Base-by-base conservation (phyloP, 1,284 basidiomycete species). In the Pseudozyma hubeiensis region DNA sequence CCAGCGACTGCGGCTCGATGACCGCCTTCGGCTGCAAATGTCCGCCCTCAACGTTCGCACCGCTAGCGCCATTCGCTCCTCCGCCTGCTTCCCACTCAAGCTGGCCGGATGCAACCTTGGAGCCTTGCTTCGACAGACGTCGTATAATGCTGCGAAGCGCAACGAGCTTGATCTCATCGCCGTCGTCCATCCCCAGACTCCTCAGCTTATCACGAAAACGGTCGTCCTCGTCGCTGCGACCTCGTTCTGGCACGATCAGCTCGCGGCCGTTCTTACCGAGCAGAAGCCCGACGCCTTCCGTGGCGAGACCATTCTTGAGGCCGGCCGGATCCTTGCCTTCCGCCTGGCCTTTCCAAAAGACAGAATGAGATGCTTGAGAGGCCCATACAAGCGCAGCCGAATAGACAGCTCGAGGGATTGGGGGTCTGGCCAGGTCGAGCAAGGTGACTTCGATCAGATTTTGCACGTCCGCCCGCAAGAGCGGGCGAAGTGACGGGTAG, bases 351-450 rank as follows among this genome's bases (percentile, higher is more conserved):
- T 79, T 81, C 80, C 80, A 81, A 34, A 81, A 81, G 0, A 53
- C 59, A 13, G 73, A 70, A 39, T 77, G 70, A 41, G 59, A 65
- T 13, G 73, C 68, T 31, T 75, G 91, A 88, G 91, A 91, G 0
- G 94, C 93, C 94, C 94, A 97, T 53, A 90, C 87, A 7, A 95
- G 88, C 0, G 93, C 92, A 0, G 92, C 91, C 65, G 94, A 91
- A 53, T 97, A 90, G 7, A 97, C 90, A 49, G 65, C 52, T 3
- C 79, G 70, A 82, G 91, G 57, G 84, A 98, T 93, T 0, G 93
- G 91, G 49, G 90, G 86, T 71, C 92, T 91, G 84, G 95, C 87
- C 5, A 90, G 89, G 40, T 88, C 87, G 29, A 97, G 85, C 31
- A 99, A 84, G 43, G 89, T 90, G 56, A 88, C 87, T 69, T 93